Evolutionary conservation across 192 early-diverging fungal genomes (phyloP), one percentile per base, ranked within the genome.

Genomic region (Nowakowskiella sp.): DNA sequence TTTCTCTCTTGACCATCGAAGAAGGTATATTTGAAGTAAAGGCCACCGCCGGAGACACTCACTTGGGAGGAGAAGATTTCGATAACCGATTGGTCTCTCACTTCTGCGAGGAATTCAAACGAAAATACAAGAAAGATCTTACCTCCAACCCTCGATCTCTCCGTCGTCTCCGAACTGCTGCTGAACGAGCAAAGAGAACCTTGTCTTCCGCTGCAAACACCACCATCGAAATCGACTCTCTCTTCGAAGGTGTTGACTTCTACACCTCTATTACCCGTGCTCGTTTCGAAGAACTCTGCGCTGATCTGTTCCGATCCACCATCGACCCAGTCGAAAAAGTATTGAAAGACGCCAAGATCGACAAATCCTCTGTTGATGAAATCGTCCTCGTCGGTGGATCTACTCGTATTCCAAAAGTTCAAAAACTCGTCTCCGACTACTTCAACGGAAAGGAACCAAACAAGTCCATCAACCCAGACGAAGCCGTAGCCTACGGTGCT

Each of bases 381-480:
- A 94, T 97, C 62, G 94, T 97, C 60, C 78, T 97, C 26, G 94
- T 95, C 54, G 94, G 94, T 72, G 92, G 94, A 58, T 95, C 94
- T 54, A 97, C 92, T 53, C 94, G 94, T 84, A 97, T 97, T 77
- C 94, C 94, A 78, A 95, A 92, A 83, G 83, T 97, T 70, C 91
- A 94, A 76, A 90, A 94, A 82, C 85, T 97, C 71, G 85, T 97
- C 65, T 86, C 88, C 31, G 91, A 95, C 81, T 94, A 84, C 84
- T 97, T 97, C 76, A 92, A 90, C 85, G 92, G 92, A 64, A 97
- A 97, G 84, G 89, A 97, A 79, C 91, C 88, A 68, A 92, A 93
- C 87, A 92, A 89, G 82, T 91, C 89, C 55, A 92, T 97, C 74
- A 95, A 98, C 85, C 94, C 92, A 60, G 92, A 98, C 76, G 92